phyloP scores from a whole-genome alignment of 2,329 filamentous ascomycete species.

The Epichloe uncinata region DNA sequence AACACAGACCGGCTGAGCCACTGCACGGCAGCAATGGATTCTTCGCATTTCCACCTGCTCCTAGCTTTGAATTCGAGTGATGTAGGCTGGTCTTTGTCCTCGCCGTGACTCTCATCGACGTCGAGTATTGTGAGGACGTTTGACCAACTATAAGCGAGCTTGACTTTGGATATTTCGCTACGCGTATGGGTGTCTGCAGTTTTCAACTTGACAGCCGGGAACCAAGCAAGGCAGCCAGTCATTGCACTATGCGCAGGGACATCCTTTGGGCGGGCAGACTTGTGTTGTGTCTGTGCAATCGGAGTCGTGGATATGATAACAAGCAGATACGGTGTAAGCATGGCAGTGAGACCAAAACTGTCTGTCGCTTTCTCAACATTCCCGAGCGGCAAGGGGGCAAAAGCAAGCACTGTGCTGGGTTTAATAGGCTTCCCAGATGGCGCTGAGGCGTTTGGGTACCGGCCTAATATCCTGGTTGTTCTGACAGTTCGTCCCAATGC shows the following conservation, averaged over 20 bases:
- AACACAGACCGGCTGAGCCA: constrained; percentile 93
- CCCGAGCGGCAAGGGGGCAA: constrained; percentile 81
- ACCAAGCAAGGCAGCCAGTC: constrained; percentile 93
- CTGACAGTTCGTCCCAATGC: constrained; percentile 75
- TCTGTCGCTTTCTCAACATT: constrained; percentile 87
- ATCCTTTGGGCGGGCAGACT: constrained; percentile 81
- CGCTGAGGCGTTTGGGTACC: constrained; percentile 65
- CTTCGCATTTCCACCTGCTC: constrained; percentile 84
- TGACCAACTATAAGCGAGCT: constrained; percentile 96
- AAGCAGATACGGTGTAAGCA: constrained; percentile 87
- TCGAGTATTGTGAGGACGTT: constrained; percentile 93
- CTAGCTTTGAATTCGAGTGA: constrained; percentile 68
- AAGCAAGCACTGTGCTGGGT: constrained; percentile 88
- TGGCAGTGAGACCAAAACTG: constrained; percentile 77
- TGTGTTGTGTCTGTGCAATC: constrained; percentile 91
- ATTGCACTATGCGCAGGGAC: constrained; percentile 80
- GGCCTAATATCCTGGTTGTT: constrained; percentile 77
- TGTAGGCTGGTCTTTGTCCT: constrained; percentile 64
- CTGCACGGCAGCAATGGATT: constrained; percentile 90
- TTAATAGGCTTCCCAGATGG: constrained; percentile 57
- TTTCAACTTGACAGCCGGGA: constrained; percentile 88
- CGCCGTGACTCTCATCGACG: constrained; percentile 56
- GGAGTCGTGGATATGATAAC: constrained; percentile 97
- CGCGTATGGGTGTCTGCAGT: constrained; percentile 52
- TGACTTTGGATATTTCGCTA: constrained; percentile 62